Base-by-base conservation (phyloP, 2,329 filamentous ascomycete genomes). In the Acephala macrosclerotiorum region DNA sequence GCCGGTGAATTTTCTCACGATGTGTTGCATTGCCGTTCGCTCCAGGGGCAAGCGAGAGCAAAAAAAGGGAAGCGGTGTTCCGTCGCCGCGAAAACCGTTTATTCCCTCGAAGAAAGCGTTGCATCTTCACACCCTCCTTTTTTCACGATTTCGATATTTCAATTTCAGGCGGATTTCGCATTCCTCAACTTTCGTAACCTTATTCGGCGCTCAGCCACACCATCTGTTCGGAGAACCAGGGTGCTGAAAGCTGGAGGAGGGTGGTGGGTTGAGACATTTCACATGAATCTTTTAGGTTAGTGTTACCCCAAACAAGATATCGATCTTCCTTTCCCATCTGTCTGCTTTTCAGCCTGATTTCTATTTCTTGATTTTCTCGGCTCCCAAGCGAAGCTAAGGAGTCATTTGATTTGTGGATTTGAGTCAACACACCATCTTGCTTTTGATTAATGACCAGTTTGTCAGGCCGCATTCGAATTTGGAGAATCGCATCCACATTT, bases 161-260 rank as follows among this genome's bases (percentile, higher is more conserved):
- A 49, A 22, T 5, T 20, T 22, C 8, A 33, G 29, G 29, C 29
- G 4, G 29, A 9, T 33, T n/a, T 4, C 4, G 29, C 4, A 9
- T 33, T 33, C 4, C 29, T 33, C 29, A 33, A 33, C 4, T 33
- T 33, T 33, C 29, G 29, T 33, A 42, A 42, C 16, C n/a, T 42
- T 49, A 49, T 20, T 49, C n/a, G 25, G 22, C 45, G n/a, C n/a
- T 18, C 45, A 49, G 45, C 45, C 45, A 49, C 45, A 45, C 42
- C 42, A 14, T 45, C 8, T n/a, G 18, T 18, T 45, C 16, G 20
- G 42, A n/a, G 3, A 7, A 49, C 45, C 11, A 49, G 45, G 45
- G 20, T 20, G 12, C 5, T 8, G n/a, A n/a, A n/a, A n/a, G 3
- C 7, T 22, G 7, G 18, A 11, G 29, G 4, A 5, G 29, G 29